Evolutionary conservation across 192 early-diverging fungal species (phyloP), one percentile per base, ranked within the genome.

Genomic region (Backusella tarrabulga): DNA sequence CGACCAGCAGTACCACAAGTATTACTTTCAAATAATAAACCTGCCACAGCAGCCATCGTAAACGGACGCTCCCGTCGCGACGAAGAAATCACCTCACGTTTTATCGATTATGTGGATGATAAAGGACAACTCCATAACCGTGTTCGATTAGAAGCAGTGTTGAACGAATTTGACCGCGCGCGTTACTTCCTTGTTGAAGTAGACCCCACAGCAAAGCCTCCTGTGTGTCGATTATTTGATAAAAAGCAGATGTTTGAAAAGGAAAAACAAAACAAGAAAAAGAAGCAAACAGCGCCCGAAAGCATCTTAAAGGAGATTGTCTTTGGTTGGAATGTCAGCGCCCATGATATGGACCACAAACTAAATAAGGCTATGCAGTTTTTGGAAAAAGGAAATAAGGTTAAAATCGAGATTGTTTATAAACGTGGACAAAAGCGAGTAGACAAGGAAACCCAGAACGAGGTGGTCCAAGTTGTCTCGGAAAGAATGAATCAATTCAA

Each of bases 201-300:
- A 0, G 74, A 86, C 17, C 75, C 72, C 15, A 68, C 76, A 1
- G 66, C 74, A 7, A 76, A 83, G 6, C 79, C 76, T 12, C 88
- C 88, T 6, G 80, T 87, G n/a, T 89, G 88, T 77, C 84, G 85
- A 69, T 75, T 87, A 35, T 77, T 86, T 54, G 81, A 82, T 52
- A 89, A 89, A 73, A 87, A 86, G 56, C 72, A 71, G 6, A 35
- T 86, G n/a, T 89, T 83, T 67, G 83, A 85, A 26, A 89, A 89
- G 67, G 79, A 83, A 71, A 89, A 89, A 52, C 77, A 80, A 1
- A 68, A 67, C 8, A 87, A 85, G 34, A 82, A 84, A 75, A 83
- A 86, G 69, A 87, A 89, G 34, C 68, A 79, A 5, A 50, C 41
- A 0, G 12, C 54, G 8, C 81, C 83, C 19, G 83, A 77, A 71